Conservation (phyloP, 164 flowering plant species). For the Annona cherimola region DNA sequence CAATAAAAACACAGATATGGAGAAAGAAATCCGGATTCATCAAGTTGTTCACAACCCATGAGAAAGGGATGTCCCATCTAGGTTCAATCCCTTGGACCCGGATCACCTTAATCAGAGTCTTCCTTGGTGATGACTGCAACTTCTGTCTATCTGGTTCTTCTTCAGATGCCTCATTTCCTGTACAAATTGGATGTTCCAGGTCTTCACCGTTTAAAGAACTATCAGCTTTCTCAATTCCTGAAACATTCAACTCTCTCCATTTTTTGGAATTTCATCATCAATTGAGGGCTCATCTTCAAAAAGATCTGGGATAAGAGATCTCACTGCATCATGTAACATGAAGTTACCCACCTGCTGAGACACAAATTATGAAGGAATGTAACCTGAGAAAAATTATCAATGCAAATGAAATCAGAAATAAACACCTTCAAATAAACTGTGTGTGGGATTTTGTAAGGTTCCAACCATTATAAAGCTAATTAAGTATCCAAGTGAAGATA, state of each 20-base stretch:
- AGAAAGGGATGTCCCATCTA: constrained; percentile 71
- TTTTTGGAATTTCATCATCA: constrained; percentile 22
- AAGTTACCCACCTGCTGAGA: constrained; percentile 60
- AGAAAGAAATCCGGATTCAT: constrained; percentile 82
- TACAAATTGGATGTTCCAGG: constrained; percentile 23
- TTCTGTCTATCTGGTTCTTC: constrained; percentile 17
- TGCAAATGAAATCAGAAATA: neutral
- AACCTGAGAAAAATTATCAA: neutral
- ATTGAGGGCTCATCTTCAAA: constrained; percentile 28
- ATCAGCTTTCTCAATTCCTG: constrained; percentile 12
- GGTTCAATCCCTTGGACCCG: constrained; percentile 94
- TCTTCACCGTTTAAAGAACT: neutral
- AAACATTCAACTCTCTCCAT: constrained; percentile 30
- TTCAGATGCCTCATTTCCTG: constrained; percentile 9
- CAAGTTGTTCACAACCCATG: constrained; percentile 85
- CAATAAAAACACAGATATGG: constrained; percentile 69
- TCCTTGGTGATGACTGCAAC: constrained; percentile 7
- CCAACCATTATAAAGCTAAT: neutral
- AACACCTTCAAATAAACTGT: neutral
- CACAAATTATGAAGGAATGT: neutral
- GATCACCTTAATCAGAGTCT: constrained; percentile 55
- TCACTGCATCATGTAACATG: constrained; percentile 64
- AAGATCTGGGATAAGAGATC: constrained; percentile 56
- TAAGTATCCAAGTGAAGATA: neutral
- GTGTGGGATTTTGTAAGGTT: neutral